Base-by-base conservation (phyloP, 768 basidiomycete species). In the Strobilomyces confusus region DNA sequence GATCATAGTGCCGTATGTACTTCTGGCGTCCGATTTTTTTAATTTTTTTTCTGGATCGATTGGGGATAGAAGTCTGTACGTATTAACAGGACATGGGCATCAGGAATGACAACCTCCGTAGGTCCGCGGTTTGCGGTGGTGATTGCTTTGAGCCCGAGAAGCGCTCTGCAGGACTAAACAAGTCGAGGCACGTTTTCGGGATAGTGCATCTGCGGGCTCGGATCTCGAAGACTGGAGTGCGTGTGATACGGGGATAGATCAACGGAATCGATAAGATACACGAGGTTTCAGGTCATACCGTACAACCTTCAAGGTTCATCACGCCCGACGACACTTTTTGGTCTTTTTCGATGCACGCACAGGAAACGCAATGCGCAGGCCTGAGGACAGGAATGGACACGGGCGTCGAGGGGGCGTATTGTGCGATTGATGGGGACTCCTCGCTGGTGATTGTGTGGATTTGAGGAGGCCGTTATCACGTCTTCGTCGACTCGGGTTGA, bases 1-100 rank as follows among this genome's bases (percentile, higher is more conserved):
- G 62, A 60, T 59, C 44, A 41, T 60, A 61, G 61, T 50, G 58
- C 49, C 44, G 60, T 68, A 61, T 69, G 62, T 72, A 71, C 68
- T 56, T 56, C 30, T 58, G 55, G 47, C 44, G 49, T 46, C 54
- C 49, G 44, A n/a, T n/a, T n/a, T n/a, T n/a, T n/a, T n/a, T n/a
- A n/a, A 33, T 60, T 55, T 46, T 48, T 45, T 55, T 52, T 52
- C 43, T 52, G 45, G 50, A 50, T 38, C 54, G 29, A 59, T 49
- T 48, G 60, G 65, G 55, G 63, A 66, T 63, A 64, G 11, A 44
- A 48, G 17, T 64, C 59, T 19, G 26, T 44, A 55, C 29, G 29
- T 44, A 55, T 56, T 41, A 12, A 44, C 25, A 36, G 47, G 37
- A 26, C 37, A 17, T 33, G 22, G n/a, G 30, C 38, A 58, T 44